These are phyloP conservation scores for Halocafeteria seosinensis DNA, from an alignment of 108 stramenopile species.

Conservation along the genomic window DNA sequence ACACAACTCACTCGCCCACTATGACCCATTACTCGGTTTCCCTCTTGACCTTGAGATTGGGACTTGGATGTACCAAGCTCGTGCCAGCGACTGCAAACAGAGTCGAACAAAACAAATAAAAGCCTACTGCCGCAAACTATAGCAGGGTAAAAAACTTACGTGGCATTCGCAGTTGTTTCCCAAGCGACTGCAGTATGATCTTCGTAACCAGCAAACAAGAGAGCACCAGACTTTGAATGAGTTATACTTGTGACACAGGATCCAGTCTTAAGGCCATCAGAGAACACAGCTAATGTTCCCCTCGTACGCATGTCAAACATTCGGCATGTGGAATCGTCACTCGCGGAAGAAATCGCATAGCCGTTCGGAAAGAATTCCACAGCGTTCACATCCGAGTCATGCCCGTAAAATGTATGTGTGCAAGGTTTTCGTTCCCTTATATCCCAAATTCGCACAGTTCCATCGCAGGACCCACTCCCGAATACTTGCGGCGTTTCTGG, in stretches of 20 bases:
- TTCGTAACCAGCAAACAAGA: conserved; percentile 69
- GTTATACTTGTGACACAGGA: conserved; percentile 55
- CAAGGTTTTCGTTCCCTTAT: conserved; percentile 43
- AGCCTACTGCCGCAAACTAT: no score
- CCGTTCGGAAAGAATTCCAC: conserved; percentile 84
- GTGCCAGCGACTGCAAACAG: no score
- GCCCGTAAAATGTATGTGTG: conserved; percentile 72
- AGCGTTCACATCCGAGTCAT: conserved; percentile 88
- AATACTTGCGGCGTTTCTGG: conserved; percentile 63
- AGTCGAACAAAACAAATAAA: no score
- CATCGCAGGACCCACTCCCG: conserved; percentile 80
- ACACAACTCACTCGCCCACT: conserved; percentile 64
- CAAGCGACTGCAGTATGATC: conserved; percentile 51
- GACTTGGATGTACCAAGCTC: no score
- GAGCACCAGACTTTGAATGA: conserved; percentile 52
- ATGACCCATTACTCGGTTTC: background rate
- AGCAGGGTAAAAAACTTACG: background rate
- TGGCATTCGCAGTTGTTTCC: conserved; percentile 24
- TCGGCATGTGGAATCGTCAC: conserved; percentile 78
- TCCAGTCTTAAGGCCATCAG: conserved; percentile 50
- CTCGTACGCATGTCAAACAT: conserved; percentile 82
- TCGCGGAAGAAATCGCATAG: conserved; percentile 65
- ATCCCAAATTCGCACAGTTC: conserved; percentile 90
- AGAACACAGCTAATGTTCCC: conserved; percentile 40
- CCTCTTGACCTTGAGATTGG: no score